Evolutionary conservation across 768 basidiomycete species (phyloP).

Genomic region (Serendipita sp.): DNA sequence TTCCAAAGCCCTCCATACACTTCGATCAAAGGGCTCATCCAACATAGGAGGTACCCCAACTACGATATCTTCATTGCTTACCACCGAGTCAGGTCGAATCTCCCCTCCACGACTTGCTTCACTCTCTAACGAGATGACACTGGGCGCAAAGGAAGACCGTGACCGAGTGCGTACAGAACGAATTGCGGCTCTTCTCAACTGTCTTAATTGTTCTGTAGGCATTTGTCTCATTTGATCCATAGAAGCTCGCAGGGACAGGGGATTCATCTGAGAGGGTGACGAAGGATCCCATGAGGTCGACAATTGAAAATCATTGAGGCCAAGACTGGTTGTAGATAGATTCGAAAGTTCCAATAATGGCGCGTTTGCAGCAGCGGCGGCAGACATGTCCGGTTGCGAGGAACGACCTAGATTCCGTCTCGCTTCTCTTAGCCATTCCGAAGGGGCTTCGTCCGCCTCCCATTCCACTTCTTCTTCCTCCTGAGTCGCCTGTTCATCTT

Average conservation of each 20-base stretch:
- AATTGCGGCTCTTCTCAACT: not conserved
- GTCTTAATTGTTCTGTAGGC: not conserved
- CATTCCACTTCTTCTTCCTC: not conserved
- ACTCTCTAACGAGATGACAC: not conserved
- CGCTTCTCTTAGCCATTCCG: not conserved
- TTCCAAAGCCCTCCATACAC: not conserved
- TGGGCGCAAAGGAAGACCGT: not conserved
- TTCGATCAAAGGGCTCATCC: slow-evolving; percentile 1
- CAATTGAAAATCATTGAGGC: not conserved
- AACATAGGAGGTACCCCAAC: not conserved
- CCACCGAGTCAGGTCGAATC: not conserved
- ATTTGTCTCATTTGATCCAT: not conserved
- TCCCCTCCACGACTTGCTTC: not conserved
- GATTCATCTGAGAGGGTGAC: not conserved
- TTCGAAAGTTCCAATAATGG: not conserved
- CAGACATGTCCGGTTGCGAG: not conserved
- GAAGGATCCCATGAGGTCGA: not conserved
- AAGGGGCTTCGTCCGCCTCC: not conserved
- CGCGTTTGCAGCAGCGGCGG: not conserved
- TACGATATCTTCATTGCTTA: not conserved
- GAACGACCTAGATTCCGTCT: not conserved
- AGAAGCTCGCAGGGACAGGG: not conserved
- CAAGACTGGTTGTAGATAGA: not conserved
- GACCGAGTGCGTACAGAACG: not conserved
- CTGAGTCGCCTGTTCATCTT: not conserved